phyloP scores from a whole-genome alignment of 345 rosid genomes.

The Psidium guajava region DNA sequence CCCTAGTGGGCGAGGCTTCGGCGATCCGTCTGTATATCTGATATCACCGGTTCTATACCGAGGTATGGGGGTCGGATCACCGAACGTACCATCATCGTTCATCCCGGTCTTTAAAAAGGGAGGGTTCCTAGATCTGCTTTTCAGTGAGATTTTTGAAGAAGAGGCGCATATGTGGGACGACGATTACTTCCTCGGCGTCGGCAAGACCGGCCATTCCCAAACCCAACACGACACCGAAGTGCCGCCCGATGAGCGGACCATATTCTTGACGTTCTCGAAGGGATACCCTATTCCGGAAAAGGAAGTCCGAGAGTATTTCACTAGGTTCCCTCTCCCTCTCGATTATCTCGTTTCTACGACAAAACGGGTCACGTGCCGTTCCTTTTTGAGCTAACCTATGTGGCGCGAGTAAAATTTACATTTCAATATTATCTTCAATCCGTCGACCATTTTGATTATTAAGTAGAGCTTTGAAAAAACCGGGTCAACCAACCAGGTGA shows the following conservation, averaged over 20 bases:
- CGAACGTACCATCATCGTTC: not conserved
- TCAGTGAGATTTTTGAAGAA: not conserved
- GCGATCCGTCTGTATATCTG: not conserved
- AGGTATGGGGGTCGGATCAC: not conserved
- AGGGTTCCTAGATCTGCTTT: conserved; percentile 3
- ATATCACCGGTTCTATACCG: not conserved
- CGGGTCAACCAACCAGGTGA: not conserved
- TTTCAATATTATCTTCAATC: not conserved
- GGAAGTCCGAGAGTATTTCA: conserved; percentile 46
- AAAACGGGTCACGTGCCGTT: not conserved
- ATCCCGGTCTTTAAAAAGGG: not conserved
- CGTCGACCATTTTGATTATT: not conserved
- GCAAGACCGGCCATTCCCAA: not conserved
- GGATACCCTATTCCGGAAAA: conserved; percentile 52
- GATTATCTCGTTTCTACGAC: not conserved
- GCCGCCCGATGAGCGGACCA: conserved; percentile 32
- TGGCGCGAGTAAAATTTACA: not conserved
- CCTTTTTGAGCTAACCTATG: too few species aligned
- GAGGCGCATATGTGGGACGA: not conserved
- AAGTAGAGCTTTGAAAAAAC: not conserved
- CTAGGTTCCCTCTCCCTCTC: conserved; percentile 10
- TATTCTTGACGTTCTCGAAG: conserved; percentile 69
- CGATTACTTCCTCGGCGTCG: conserved; percentile 1
- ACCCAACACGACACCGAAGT: not conserved
- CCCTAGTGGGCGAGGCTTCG: not conserved